A percentile compares a stretch with the other conserved stretches of the same genome.
phyloP scores from a whole-genome alignment of 2,329 filamentous ascomycete genomes.

The Paraconiothyrium brasiliense region DNA sequence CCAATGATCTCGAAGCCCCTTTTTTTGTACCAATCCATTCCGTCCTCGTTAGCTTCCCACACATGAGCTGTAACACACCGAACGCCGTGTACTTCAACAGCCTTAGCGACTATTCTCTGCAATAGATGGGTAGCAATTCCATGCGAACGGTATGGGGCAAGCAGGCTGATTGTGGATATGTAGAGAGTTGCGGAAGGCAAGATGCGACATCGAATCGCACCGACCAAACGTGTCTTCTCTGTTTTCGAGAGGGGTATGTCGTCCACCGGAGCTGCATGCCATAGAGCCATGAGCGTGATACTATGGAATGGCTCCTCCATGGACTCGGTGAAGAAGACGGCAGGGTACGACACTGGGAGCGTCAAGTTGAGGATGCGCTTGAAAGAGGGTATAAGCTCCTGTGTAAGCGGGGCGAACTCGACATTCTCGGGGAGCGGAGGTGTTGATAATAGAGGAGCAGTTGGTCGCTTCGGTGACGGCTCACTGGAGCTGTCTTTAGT shows the following conservation, averaged over 20 bases:
- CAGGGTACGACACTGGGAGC: constrained; percentile 69
- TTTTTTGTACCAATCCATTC: constrained; percentile 67
- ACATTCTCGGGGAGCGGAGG: constrained; percentile 59
- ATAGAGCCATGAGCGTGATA: constrained; percentile 68
- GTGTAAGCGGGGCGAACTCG: constrained; percentile 62
- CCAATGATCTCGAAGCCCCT: constrained; percentile 64
- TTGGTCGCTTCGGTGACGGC: constrained; percentile 16
- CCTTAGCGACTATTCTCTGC: constrained; percentile 56
- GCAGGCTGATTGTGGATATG: constrained; percentile 68
- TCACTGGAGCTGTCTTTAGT: background rate
- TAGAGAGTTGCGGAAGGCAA: constrained; percentile 60
- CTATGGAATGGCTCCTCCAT: constrained; percentile 63
- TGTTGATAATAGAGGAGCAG: constrained; percentile 36
- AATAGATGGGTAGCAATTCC: constrained; percentile 68
- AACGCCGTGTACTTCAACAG: constrained; percentile 60
- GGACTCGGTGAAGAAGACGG: constrained; percentile 68
- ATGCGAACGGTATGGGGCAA: constrained; percentile 67
- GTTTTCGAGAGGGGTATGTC: constrained; percentile 5
- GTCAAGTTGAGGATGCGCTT: constrained; percentile 67
- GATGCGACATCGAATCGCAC: constrained; percentile 59
- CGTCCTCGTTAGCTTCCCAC: constrained; percentile 70
- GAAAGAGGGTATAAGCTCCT: constrained; percentile 63
- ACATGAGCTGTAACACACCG: constrained; percentile 68
- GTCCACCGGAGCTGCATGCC: constrained; percentile 52
- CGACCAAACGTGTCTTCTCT: constrained; percentile 52